phyloP scores from a whole-genome alignment of 208 protist genomes.

The Lotmaria passim region DNA sequence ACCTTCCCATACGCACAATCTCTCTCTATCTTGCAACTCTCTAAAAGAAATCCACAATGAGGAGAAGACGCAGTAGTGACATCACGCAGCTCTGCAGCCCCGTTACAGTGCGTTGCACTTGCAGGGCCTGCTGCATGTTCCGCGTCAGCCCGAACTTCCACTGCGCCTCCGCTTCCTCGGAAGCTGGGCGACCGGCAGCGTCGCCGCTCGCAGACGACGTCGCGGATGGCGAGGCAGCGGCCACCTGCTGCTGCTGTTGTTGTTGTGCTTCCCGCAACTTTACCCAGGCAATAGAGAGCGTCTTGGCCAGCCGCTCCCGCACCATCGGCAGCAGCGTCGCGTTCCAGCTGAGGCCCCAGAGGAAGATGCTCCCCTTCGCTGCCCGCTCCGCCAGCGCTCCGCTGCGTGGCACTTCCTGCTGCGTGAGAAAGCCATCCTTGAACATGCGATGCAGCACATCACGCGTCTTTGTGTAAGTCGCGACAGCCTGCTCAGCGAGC shows the following conservation, averaged over 20 bases:
- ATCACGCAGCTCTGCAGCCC: conserved; percentile 71
- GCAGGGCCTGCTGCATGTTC: conserved; percentile 21
- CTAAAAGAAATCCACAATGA: conserved; percentile 53
- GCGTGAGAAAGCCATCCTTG: conserved; percentile 67
- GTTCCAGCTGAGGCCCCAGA: conserved; percentile 59
- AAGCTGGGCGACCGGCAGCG: neutral
- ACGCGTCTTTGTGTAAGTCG: conserved; percentile 62
- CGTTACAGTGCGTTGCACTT: conserved; percentile 38
- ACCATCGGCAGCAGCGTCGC: conserved; percentile 48
- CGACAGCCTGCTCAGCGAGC: conserved; percentile 82
- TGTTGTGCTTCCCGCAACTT: conserved; percentile 41
- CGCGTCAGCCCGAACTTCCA: conserved; percentile 16
- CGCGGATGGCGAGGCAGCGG: neutral
- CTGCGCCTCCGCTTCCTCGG: conserved; percentile 20
- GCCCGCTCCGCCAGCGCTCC: conserved; percentile 51
- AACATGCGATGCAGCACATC: conserved; percentile 80
- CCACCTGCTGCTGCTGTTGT: conserved; percentile 8
- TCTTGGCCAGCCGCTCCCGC: conserved; percentile 55
- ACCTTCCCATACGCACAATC: no score
- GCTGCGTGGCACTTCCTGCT: conserved; percentile 73
- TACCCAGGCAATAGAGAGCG: conserved; percentile 44
- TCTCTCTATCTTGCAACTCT: neutral
- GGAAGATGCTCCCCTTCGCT: conserved; percentile 64
- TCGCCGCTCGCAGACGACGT: neutral
- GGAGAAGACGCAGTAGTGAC: conserved; percentile 67